Percentiles rank a stretch among this genome's conserved stretches.
These are phyloP conservation scores for Bolboschoenoplectus hybrid DNA, from an alignment of 202 grass and related monocot genomes.

Conservation along the genomic window DNA sequence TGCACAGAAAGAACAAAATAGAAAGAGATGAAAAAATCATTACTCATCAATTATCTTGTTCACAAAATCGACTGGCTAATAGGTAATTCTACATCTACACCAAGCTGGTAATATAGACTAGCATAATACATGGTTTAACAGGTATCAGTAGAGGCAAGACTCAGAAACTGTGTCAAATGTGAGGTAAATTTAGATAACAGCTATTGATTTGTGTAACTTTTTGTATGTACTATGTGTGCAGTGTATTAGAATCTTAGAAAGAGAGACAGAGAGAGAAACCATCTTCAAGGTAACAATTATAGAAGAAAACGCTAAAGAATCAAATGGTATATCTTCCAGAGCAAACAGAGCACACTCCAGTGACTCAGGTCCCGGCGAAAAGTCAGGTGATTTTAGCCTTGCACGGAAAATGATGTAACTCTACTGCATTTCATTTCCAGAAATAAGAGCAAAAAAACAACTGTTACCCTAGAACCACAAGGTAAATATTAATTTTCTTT, in stretches of 20 bases:
- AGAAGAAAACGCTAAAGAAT: constrained; percentile 96
- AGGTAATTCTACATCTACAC: not conserved
- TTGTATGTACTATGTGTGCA: not conserved
- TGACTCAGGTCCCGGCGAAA: constrained; percentile 85
- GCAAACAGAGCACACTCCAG: constrained; percentile 86
- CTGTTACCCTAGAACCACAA: constrained; percentile 7
- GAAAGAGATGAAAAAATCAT: not conserved
- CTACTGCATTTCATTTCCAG: constrained; percentile 73
- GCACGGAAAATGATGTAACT: constrained; percentile 99
- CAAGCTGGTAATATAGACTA: constrained; percentile 27
- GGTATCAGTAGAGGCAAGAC: not conserved
- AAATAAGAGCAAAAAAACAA: not conserved
- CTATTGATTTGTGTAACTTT: not conserved
- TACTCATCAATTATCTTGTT: constrained; percentile 12
- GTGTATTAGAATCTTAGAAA: constrained; percentile 19
- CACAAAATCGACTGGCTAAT: constrained; percentile 1
- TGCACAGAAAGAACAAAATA: constrained; percentile 44
- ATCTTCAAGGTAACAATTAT: constrained; percentile 94
- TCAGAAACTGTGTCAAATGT: not conserved
- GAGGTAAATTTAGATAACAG: not conserved
- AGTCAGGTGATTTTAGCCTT: constrained; percentile 70
- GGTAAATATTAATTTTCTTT: not conserved
- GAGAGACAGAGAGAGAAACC: constrained; percentile 41
- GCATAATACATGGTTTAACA: not conserved
- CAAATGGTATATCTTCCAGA: constrained; percentile 93